These are phyloP conservation scores for Pistacia vera DNA, from an alignment of 345 rosid genomes.

Conservation along the genomic window DNA sequence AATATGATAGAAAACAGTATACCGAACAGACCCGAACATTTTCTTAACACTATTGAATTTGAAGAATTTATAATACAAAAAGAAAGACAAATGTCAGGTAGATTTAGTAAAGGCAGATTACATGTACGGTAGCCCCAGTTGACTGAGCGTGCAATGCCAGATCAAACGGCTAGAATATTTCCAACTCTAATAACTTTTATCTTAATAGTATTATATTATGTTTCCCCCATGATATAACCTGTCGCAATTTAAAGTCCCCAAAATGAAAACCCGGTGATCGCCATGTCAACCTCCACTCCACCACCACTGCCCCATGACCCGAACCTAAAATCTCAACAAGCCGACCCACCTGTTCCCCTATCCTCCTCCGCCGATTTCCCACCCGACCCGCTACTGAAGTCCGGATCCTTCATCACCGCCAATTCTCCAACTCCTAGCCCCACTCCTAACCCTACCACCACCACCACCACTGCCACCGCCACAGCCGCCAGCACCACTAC, in stretches of 20 bases:
- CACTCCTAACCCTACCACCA: background rate
- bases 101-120: too few species aligned
- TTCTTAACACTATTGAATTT: too few species aligned
- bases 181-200: background rate
- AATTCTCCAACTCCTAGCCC: background rate
- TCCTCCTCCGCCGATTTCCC: constrained; percentile 26
- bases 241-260: background rate
- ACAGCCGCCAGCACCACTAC: background rate
- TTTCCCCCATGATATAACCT: background rate
- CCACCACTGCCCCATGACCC: background rate
- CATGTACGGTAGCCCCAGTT: background rate
- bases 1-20: too few species aligned
- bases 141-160: too few species aligned
- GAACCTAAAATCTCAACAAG: background rate
- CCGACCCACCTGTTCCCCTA: constrained; percentile 12
- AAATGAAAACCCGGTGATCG: background rate
- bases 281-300: constrained; percentile 8
- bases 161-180: constrained; percentile 7
- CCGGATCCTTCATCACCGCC: constrained; percentile 46
- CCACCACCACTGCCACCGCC: constrained; percentile 7
- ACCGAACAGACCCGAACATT: too few species aligned
- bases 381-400: constrained; percentile 46
- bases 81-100: background rate
- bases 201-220: background rate
- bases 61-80: too few species aligned